Percentiles rank a stretch among this genome's conserved stretches.
Evolutionary conservation across 371 early-diverging fungal species (phyloP).

Genomic region (Aphelidium insulamus): DNA sequence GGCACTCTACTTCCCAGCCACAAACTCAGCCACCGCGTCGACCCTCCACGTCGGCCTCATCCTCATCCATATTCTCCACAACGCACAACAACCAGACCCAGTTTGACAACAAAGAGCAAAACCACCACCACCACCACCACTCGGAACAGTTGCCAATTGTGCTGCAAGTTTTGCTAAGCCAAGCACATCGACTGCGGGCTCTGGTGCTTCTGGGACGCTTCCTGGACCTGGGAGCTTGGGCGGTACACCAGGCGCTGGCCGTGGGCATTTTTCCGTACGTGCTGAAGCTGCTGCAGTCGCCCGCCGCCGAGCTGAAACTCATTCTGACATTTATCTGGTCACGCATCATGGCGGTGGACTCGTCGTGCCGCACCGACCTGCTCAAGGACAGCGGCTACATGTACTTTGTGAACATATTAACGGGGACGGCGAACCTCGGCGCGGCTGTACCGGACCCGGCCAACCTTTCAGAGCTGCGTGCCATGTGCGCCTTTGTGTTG

Average conservation of each 20-base stretch:
- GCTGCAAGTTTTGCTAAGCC: constrained; percentile 80
- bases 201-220: constrained; percentile 72
- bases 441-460: constrained; percentile 19
- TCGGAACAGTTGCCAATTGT: constrained; percentile 90
- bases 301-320: constrained; percentile 77
- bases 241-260: constrained; percentile 72
- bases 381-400: constrained; percentile 75
- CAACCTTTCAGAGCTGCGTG: constrained; percentile 64
- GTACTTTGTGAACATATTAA: constrained; percentile 76
- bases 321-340: constrained; percentile 93
- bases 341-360: constrained; percentile 76
- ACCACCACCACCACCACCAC: constrained; percentile 25
- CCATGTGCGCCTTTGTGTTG: constrained; percentile 79
- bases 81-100: not conserved
- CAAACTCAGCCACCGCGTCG: no score
- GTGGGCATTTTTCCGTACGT: constrained; percentile 95
- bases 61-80: no score
- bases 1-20: constrained; percentile 26
- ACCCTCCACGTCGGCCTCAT: no score
- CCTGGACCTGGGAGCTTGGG: constrained; percentile 84
- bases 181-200: constrained; percentile 79
- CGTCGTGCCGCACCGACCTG: constrained; percentile 65
- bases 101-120: not conserved
- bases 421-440: constrained; percentile 41
- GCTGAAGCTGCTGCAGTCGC: constrained; percentile 78